phyloP scores from a whole-genome alignment of 2,329 filamentous ascomycete species.

The Aspergillus brunneoviolaceus region DNA sequence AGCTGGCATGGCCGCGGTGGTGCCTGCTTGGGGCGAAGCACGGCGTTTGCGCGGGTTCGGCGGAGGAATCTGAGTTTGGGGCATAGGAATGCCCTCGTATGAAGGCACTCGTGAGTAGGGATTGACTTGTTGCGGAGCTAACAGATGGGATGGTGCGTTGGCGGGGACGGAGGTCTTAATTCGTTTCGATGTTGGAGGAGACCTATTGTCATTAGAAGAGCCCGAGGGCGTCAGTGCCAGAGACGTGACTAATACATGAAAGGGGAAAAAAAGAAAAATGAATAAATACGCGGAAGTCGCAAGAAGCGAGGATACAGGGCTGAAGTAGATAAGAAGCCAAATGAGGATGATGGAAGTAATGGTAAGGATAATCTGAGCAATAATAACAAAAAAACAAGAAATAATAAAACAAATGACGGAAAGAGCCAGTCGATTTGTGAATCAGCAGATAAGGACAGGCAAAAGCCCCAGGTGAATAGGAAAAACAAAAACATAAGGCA shows the following conservation, averaged over 20 bases:
- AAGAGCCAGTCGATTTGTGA: constrained; percentile 5
- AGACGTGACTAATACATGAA: constrained; percentile 6
- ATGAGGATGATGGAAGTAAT: not conserved
- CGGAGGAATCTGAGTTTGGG: constrained; percentile 32
- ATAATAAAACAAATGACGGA: not conserved
- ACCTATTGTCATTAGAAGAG: constrained; percentile 28
- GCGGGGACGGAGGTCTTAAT: constrained; percentile 42
- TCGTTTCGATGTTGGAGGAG: constrained; percentile 43
- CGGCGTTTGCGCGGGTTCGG: constrained; percentile 48
- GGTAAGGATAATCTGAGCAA: not conserved
- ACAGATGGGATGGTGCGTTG: constrained; percentile 36
- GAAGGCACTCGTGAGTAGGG: constrained; percentile 35
- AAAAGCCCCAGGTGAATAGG: not conserved
- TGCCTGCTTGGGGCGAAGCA: constrained; percentile 38
- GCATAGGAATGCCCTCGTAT: constrained; percentile 44
- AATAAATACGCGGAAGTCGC: not conserved
- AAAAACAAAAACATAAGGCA: not conserved
- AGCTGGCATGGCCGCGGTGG: constrained; percentile 39
- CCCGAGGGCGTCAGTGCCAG: constrained; percentile 5
- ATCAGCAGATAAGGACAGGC: not conserved
- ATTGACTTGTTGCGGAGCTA: constrained; percentile 40
- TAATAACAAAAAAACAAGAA: not conserved
- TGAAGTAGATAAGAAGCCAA: not conserved
- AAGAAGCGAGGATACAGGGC: not conserved
- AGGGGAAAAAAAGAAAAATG: constrained; percentile 9